These are phyloP conservation scores for Suaeda aralocaspica DNA, from an alignment of 148 eudicot genomes.

Conservation along the genomic window DNA sequence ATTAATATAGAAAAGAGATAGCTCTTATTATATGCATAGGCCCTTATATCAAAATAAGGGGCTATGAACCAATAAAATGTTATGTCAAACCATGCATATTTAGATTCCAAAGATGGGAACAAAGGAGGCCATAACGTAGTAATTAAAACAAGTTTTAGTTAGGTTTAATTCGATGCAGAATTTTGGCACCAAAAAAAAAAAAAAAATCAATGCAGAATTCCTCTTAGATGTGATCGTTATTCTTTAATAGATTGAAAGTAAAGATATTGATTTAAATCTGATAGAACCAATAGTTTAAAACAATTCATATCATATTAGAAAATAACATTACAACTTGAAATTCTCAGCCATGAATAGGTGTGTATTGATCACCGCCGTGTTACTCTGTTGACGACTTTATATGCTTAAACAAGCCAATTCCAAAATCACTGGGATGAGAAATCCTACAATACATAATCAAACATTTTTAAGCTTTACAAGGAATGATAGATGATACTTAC, in stretches of 20 bases:
- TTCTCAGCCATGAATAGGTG: background rate
- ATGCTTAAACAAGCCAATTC: background rate
- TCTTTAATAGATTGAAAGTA: background rate
- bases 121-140: background rate
- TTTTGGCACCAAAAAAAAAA: too few relatives aligned
- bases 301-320: too few relatives aligned
- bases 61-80: background rate
- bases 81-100: background rate
- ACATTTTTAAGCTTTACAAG: slow-evolving; percentile 9
- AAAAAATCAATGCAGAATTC: background rate
- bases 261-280: background rate
- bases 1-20: too few relatives aligned
- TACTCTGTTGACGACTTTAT: background rate
- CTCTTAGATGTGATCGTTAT: background rate
- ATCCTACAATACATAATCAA: background rate
- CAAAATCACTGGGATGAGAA: background rate
- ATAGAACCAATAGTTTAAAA: background rate
- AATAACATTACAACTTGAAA: background rate
- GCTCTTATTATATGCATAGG: background rate
- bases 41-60: background rate
- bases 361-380: background rate
- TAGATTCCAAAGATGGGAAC: background rate
- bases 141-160: background rate
- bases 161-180: background rate
- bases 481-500: slow-evolving; percentile 38